A percentile compares a stretch with the other conserved stretches of the same genome.
Conservation (phyloP, 1,139 yeast species). For the Debaryomycetaceae sp. region DNA sequence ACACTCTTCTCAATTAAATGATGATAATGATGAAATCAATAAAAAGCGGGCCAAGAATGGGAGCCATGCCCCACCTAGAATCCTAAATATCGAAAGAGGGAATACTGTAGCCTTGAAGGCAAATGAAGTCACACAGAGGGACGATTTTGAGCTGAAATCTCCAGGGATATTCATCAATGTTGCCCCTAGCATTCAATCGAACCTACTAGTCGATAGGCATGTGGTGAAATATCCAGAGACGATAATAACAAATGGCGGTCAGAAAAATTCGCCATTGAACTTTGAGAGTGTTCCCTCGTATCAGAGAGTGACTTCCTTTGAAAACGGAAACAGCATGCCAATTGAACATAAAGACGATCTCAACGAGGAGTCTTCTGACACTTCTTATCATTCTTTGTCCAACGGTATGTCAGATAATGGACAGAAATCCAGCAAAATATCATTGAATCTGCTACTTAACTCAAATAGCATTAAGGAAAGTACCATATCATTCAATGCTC, state of each 20-base stretch:
- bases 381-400: not conserved
- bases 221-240: not conserved
- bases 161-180: not conserved
- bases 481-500: not conserved
- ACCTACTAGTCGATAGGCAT: not conserved
- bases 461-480: not conserved
- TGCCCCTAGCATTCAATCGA: not conserved
- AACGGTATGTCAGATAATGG: not conserved
- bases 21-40: not conserved
- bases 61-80: not conserved
- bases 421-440: not conserved
- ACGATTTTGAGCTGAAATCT: not conserved
- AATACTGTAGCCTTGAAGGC: not conserved
- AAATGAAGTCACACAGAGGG: not conserved
- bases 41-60: not conserved
- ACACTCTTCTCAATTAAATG: not conserved
- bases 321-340: not conserved
- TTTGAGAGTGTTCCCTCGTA: not conserved
- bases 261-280: not conserved
- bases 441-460: not conserved
- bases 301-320: not conserved
- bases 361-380: not conserved
- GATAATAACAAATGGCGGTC: not conserved
- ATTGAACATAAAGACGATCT: no score
- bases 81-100: not conserved